Conservation (phyloP, 495 filamentous ascomycete genomes). For the Neurospora hispaniola region DNA sequence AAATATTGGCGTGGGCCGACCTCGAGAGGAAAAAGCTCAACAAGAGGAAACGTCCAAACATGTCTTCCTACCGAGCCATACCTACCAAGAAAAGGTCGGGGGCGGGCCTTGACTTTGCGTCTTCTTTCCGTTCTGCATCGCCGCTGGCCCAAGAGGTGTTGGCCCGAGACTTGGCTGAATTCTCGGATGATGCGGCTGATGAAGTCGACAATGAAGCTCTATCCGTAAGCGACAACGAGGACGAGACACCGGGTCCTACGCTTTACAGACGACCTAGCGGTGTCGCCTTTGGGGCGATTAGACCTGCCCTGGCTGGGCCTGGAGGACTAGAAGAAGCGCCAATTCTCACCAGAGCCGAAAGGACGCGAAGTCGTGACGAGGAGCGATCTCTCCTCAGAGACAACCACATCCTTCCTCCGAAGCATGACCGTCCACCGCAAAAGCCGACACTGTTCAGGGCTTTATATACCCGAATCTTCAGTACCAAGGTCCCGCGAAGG, state of each 20-base stretch:
- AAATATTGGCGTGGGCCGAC: not conserved
- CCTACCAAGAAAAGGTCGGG: not conserved
- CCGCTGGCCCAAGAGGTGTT: conserved; percentile 59
- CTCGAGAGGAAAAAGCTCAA: not conserved
- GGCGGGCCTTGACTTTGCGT: conserved; percentile 7
- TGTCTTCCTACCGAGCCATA: conserved; percentile 1
- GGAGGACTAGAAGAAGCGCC: conserved; percentile 23
- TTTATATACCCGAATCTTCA: conserved; percentile 34
- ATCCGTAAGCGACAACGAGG: conserved; percentile 19
- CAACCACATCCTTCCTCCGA: conserved; percentile 61
- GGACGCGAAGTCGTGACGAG: conserved; percentile 52
- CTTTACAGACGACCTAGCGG: conserved; percentile 64
- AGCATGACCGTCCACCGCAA: conserved; percentile 31
- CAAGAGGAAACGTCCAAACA: not conserved
- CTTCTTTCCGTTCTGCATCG: conserved; percentile 43
- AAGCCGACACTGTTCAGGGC: conserved; percentile 13
- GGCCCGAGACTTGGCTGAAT: conserved; percentile 57
- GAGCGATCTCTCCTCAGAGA: conserved; percentile 68
- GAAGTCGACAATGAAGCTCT: conserved; percentile 25
- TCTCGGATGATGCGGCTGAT: conserved; percentile 43
- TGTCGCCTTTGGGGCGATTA: conserved; percentile 49
- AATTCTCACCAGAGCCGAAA: conserved; percentile 50
- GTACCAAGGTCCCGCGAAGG: conserved; percentile 30
- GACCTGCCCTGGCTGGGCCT: conserved; percentile 24
- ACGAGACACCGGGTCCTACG: conserved; percentile 44